A percentile compares a stretch with the other conserved stretches of the same genome.
Evolutionary conservation across 2,329 filamentous ascomycete species (phyloP).

Genomic region (Chalara sp.): DNA sequence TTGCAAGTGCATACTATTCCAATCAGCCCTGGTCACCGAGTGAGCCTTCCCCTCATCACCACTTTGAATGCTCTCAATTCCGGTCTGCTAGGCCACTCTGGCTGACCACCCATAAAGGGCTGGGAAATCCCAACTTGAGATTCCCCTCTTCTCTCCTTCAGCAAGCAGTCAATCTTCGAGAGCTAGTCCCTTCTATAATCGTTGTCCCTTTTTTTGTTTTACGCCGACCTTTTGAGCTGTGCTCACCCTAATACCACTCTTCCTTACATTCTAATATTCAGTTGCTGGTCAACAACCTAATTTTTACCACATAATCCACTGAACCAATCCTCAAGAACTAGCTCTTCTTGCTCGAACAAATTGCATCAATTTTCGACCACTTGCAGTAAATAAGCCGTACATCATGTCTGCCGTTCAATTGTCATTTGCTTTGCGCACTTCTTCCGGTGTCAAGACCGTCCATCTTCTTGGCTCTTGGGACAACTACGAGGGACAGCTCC

Average conservation of each 20-base stretch:
- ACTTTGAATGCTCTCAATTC: background rate
- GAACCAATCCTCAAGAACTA: constrained; percentile 19
- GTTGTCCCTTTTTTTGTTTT: constrained; percentile 35
- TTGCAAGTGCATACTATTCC: no score
- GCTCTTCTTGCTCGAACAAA: constrained; percentile 34
- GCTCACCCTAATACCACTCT: constrained; percentile 38
- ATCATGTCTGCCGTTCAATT: constrained; percentile 89
- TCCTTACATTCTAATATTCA: constrained; percentile 25
- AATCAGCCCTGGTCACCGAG: background rate
- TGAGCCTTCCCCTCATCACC: constrained; percentile 9
- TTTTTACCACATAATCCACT: constrained; percentile 31
- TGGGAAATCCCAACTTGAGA: constrained; percentile 14
- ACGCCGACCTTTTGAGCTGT: constrained; percentile 43
- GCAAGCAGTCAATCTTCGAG: constrained; percentile 56
- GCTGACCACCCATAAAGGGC: constrained; percentile 23
- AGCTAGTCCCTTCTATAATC: constrained; percentile 48
- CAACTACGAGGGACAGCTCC: constrained; percentile 90
- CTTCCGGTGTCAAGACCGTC: constrained; percentile 92
- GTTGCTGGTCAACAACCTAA: background rate
- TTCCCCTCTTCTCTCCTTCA: constrained; percentile 32
- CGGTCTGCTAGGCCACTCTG: constrained; percentile 6
- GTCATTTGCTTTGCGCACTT: constrained; percentile 93
- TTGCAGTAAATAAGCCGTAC: constrained; percentile 32
- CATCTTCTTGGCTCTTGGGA: constrained; percentile 98
- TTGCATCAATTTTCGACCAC: constrained; percentile 22